phyloP scores from a whole-genome alignment of 2,329 filamentous ascomycete species.

The Furcasterigmium sp. region DNA sequence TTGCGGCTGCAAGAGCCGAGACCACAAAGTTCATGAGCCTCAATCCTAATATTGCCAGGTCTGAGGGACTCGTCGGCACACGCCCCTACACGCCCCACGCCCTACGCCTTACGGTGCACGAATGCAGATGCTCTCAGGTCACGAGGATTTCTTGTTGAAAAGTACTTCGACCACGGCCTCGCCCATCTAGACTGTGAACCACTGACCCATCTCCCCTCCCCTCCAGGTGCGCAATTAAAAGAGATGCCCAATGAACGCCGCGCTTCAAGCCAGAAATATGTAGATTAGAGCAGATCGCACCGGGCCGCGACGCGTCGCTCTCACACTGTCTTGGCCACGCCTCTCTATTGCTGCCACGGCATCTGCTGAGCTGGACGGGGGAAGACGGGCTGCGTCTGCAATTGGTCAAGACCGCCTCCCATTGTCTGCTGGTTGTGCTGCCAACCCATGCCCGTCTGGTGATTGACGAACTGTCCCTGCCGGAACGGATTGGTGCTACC shows the following conservation, averaged over 20 bases:
- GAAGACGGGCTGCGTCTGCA: constrained; percentile 80
- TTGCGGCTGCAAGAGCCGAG: too few species aligned
- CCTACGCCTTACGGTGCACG: too few species aligned
- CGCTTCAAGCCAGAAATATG: background rate
- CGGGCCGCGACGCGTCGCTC: background rate
- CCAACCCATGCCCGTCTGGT: constrained; percentile 83
- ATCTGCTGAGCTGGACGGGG: constrained; percentile 67
- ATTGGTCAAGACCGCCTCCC: constrained; percentile 72
- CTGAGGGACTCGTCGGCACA: too few species aligned
- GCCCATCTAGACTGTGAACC: background rate
- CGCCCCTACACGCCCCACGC: too few species aligned
- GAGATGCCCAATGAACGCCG: background rate
- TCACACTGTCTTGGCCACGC: background rate
- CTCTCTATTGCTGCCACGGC: constrained; percentile 49
- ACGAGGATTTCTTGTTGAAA: too few species aligned
- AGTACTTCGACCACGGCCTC: background rate
- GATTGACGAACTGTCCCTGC: constrained; percentile 84
- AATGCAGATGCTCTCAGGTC: too few species aligned
- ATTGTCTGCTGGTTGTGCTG: constrained; percentile 74
- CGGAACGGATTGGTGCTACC: constrained; percentile 94
- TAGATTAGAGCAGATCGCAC: background rate
- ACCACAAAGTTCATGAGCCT: too few species aligned
- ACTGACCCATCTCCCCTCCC: background rate
- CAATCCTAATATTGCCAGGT: too few species aligned
- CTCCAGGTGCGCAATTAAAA: background rate